Evolutionary conservation across 2,329 filamentous ascomycete species (phyloP).

Genomic region (Hymenoscyphus albidus): DNA sequence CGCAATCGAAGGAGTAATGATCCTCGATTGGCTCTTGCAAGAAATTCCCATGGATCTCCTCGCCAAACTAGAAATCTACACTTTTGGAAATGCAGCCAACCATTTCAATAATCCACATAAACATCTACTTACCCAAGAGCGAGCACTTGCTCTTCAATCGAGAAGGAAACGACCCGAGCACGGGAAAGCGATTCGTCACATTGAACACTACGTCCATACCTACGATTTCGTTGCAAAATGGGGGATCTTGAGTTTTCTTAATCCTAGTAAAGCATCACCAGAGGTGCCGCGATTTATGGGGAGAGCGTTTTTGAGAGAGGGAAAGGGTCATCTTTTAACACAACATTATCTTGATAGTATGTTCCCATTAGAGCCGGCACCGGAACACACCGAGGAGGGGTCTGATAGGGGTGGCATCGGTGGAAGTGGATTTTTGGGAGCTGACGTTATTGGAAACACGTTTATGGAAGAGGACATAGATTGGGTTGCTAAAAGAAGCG

Average conservation of each 20-base stretch:
- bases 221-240: slow-evolving; percentile 71
- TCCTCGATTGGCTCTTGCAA: slow-evolving; percentile 72
- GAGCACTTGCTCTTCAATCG: slow-evolving; percentile 1
- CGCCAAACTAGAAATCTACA: slow-evolving; percentile 69
- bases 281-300: slow-evolving; percentile 30
- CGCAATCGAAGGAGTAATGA: slow-evolving; percentile 67
- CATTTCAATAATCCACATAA: slow-evolving; percentile 75
- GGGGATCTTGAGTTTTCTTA: slow-evolving; percentile 66
- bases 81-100: slow-evolving; percentile 74
- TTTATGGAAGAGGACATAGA: slow-evolving; percentile 27
- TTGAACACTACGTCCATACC: slow-evolving; percentile 77
- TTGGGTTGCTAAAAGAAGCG: slow-evolving; percentile 8
- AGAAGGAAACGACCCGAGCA: background rate
- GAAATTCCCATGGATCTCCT: slow-evolving; percentile 65
- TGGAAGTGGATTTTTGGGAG: slow-evolving; percentile 19
- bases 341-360: slow-evolving; percentile 36
- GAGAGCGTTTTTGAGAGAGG: slow-evolving; percentile 26
- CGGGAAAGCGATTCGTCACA: slow-evolving; percentile 56
- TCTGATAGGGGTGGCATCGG: slow-evolving; percentile 21
- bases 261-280: slow-evolving; percentile 8
- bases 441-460: slow-evolving; percentile 14
- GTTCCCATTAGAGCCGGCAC: slow-evolving; percentile 27
- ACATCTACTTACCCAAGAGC: slow-evolving; percentile 32
- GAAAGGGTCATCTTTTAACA: slow-evolving; percentile 32
- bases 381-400: slow-evolving; percentile 5